Evolutionary conservation across 31 red algal genomes (phyloP).

Genomic region (Odonthalia washingtoniensis): DNA sequence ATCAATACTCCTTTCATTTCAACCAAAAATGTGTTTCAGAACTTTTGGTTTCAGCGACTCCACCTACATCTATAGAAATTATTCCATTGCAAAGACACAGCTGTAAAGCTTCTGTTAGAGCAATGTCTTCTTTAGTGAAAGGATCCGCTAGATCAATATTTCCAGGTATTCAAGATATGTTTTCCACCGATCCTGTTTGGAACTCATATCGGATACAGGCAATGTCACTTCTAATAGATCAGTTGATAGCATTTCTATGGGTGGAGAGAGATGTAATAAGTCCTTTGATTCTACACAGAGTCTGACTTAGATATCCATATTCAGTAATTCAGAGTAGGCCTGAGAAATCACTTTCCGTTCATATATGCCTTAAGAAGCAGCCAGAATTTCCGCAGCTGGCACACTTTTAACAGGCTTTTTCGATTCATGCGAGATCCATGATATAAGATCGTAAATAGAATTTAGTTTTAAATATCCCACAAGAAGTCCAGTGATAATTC

Average conservation of each 20-base stretch:
- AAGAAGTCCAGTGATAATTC: neutral
- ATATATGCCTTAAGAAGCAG: constrained; percentile 15
- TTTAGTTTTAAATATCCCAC: neutral
- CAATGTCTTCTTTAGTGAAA: constrained; percentile 21
- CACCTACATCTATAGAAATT: neutral
- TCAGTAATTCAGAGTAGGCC: neutral
- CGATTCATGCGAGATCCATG: constrained; percentile 19
- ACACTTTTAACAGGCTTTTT: neutral
- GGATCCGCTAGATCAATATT: constrained; percentile 16
- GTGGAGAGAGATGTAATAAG: constrained; percentile 7
- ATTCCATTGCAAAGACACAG: neutral
- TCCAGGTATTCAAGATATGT: constrained; percentile 18
- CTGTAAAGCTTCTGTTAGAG: constrained; percentile 1
- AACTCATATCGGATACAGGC: constrained; percentile 24
- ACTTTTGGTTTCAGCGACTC: neutral
- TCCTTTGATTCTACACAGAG: constrained; percentile 22
- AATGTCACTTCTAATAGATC: constrained; percentile 6
- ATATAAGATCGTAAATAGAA: constrained; percentile 7
- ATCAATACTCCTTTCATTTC: neutral
- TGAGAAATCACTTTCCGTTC: constrained; percentile 3
- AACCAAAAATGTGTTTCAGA: neutral
- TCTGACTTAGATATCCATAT: neutral
- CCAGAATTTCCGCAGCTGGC: constrained; percentile 33
- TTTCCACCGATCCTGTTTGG: neutral
- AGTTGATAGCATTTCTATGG: constrained; percentile 6